Conservation (phyloP, 352 stramenopile genomes). For the Globisporangium spiculum region DNA sequence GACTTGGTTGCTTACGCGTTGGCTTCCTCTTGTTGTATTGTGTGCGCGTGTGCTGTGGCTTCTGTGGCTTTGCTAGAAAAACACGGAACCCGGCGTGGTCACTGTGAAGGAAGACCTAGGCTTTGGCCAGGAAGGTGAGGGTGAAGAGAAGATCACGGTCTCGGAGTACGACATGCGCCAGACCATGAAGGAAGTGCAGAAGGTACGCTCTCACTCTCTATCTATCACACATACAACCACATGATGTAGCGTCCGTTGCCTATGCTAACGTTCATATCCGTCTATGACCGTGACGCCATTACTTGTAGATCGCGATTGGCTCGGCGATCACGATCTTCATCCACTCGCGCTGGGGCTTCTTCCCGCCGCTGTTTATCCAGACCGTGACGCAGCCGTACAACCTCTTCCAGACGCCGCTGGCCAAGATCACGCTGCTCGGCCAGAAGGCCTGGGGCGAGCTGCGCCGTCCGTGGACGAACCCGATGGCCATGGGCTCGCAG, state of each 20-base stretch:
- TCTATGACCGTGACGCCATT: background rate
- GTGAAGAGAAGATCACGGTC: slow-evolving; percentile 79
- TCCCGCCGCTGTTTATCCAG: slow-evolving; percentile 80
- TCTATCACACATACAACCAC: background rate
- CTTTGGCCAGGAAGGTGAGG: slow-evolving; percentile 71
- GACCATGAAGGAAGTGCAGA: slow-evolving; percentile 67
- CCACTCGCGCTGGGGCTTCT: slow-evolving; percentile 81
- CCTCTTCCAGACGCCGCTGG: slow-evolving; percentile 59
- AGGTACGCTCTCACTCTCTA: slow-evolving; percentile 27
- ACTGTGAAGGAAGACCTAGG: slow-evolving; percentile 76
- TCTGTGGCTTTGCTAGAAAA: slow-evolving; percentile 36
- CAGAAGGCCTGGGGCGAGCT: slow-evolving; percentile 76
- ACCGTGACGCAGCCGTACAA: slow-evolving; percentile 78
- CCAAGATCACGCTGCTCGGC: slow-evolving; percentile 58
- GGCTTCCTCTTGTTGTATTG: background rate
- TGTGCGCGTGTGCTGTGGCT: background rate
- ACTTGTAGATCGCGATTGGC: slow-evolving; percentile 51
- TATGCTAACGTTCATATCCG: background rate
- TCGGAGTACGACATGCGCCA: slow-evolving; percentile 79
- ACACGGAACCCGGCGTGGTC: slow-evolving; percentile 68
- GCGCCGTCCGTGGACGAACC: slow-evolving; percentile 68
- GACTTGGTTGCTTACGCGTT: background rate
- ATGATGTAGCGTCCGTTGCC: background rate
- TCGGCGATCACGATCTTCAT: slow-evolving; percentile 64
- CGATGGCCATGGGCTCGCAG: slow-evolving; percentile 60